A percentile compares a stretch with the other conserved stretches of the same genome.
These are phyloP conservation scores for Polychytrium aggregatum DNA, from an alignment of 192 early-diverging fungal genomes.

Conservation along the genomic window DNA sequence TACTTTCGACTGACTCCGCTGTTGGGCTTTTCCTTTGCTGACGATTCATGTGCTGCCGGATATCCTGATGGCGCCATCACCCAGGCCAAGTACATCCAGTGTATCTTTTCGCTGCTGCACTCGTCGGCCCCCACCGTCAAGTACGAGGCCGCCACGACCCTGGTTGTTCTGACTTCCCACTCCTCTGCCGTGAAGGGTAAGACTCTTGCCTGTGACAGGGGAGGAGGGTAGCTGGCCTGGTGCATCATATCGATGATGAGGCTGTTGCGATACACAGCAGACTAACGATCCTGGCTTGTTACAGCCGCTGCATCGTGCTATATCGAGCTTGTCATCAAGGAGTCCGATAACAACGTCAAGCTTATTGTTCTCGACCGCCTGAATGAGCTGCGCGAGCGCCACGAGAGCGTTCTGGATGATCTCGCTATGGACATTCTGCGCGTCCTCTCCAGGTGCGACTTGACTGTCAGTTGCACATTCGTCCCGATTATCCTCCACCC, in stretches of 20 bases:
- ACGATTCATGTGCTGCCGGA: too few relatives aligned
- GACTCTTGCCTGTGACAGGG: too few relatives aligned
- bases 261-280: too few relatives aligned
- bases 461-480: background rate
- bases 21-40: too few relatives aligned
- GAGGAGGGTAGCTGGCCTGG: too few relatives aligned
- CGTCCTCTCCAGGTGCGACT: conserved; percentile 57
- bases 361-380: conserved; percentile 88
- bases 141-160: conserved; percentile 92
- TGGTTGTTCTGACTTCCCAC: conserved; percentile 78
- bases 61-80: background rate
- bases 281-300: too few relatives aligned
- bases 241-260: too few relatives aligned
- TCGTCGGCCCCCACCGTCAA: conserved; percentile 80
- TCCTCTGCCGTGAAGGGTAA: conserved; percentile 80
- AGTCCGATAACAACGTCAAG: conserved; percentile 97
- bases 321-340: conserved; percentile 82
- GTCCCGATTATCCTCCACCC: background rate
- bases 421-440: conserved; percentile 95
- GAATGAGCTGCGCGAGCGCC: conserved; percentile 77
- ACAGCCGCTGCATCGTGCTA: conserved; percentile 83
- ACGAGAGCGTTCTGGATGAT: conserved; percentile 81
- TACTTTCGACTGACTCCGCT: too few relatives aligned
- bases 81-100: conserved; percentile 83
- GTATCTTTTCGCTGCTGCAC: conserved; percentile 75